Evolutionary conservation across 2,329 filamentous ascomycete genomes (phyloP), one percentile per base, ranked within the genome.

Genomic region (Cytospora leucostoma): DNA sequence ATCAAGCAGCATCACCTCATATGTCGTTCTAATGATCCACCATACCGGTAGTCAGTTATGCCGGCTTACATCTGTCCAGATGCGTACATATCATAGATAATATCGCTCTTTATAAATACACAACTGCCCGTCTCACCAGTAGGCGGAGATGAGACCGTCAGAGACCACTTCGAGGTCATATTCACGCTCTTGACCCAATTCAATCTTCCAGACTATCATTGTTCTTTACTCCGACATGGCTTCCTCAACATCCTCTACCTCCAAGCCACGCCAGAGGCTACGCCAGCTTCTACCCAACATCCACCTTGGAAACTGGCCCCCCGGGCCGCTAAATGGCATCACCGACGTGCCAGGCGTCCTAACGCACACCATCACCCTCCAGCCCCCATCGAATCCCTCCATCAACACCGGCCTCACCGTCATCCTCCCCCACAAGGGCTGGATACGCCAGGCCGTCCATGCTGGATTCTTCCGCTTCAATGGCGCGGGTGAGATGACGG

Each of bases 401-500:
- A 52, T 81, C 65, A 81, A 83, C 67, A 82, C 80, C 0, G 81
- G 82, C 56, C 75, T 83, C 12, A 84, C 82, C 1, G 76, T 78
- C 44, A 80, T 84, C 59, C 69, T 83, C 0, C 80, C 81, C 0
- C 77, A 80, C 12, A 52, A 68, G 5, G 71, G 79, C 54, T 83
- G 80, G 80, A 75, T 76, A 69, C 65, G 75, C 52, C 74, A 77
- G 11, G 78, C 78, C 49, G 79, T 77, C 60, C 79, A 82, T 54
- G 78, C 80, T 4, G 78, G 78, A n/a, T 69, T 83, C 55, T 88
- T 87, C 73, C 79, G 81, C 65, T 87, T 89, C 76, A 89, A 89
- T 67, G 86, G 86, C 61, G 82, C 81, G 53, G 86, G 87, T 50
- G 85, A 88, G 72, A 77, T 88, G 76, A 88, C 86, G 0, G 85